Conservation (phyloP, 2,329 filamentous ascomycete species). For the Colletotrichum magnum region DNA sequence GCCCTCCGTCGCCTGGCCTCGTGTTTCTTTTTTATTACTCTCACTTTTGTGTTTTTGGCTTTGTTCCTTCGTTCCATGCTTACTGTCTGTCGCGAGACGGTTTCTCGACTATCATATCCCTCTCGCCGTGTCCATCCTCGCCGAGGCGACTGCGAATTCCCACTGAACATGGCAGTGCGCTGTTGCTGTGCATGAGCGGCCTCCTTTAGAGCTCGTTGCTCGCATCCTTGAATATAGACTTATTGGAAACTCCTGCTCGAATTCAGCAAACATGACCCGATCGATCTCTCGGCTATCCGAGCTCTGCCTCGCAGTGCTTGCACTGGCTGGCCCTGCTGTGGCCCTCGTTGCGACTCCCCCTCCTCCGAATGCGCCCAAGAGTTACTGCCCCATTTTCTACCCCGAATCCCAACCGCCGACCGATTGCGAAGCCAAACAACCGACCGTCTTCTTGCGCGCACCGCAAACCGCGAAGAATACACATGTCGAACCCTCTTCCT, state of each 20-base stretch:
- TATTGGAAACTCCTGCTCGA: neutral
- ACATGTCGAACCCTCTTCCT: constrained; percentile 6
- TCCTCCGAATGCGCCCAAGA: constrained; percentile 25
- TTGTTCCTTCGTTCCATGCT: constrained; percentile 1
- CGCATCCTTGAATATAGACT: constrained; percentile 2
- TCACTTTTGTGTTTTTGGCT: constrained; percentile 6
- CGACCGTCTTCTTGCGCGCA: constrained; percentile 27
- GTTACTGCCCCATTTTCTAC: constrained; percentile 41
- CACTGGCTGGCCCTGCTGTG: constrained; percentile 7
- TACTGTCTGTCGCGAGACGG: constrained; percentile 1
- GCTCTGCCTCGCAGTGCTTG: constrained; percentile 26
- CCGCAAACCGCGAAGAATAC: neutral
- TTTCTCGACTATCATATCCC: neutral
- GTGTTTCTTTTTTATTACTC: constrained; percentile 3
- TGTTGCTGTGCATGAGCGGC: constrained; percentile 33
- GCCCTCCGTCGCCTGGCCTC: constrained; percentile 9
- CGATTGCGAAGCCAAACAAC: constrained; percentile 36
- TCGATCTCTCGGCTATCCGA: neutral
- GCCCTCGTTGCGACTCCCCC: constrained; percentile 16
- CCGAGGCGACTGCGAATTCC: constrained; percentile 10
- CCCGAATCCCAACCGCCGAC: constrained; percentile 26
- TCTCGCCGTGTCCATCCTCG: constrained; percentile 8
- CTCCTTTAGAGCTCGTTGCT: constrained; percentile 36
- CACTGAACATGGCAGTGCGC: constrained; percentile 40
- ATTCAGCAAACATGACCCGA: constrained; percentile 26